phyloP scores from a whole-genome alignment of 495 filamentous ascomycete species.

The Chaetomium fimeti region DNA sequence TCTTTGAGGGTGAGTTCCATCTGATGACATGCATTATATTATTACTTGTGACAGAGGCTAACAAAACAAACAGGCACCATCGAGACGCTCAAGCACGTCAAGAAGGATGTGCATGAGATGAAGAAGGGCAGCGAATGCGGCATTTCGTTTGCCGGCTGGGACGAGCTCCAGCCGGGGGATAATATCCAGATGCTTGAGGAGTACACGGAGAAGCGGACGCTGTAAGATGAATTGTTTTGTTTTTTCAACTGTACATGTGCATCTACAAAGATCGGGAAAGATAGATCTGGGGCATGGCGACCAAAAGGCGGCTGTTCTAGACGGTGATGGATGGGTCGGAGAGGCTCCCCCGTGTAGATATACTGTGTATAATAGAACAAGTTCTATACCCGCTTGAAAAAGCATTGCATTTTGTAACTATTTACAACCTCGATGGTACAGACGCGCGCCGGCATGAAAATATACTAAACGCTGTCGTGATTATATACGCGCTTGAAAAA shows the following conservation, averaged over 20 bases:
- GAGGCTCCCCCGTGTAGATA: background rate
- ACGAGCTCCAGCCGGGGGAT: conserved; percentile 76
- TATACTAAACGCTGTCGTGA: conserved; percentile 30
- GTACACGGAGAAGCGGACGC: conserved; percentile 63
- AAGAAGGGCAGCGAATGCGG: conserved; percentile 91
- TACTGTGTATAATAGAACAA: conserved; percentile 16
- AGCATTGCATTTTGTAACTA: background rate
- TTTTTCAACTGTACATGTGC: background rate
- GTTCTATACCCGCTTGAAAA: background rate
- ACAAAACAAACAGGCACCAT: conserved; percentile 58
- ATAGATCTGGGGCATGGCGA: conserved; percentile 1
- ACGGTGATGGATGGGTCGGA: background rate
- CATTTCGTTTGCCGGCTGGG: conserved; percentile 78
- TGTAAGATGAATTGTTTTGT: conserved; percentile 46
- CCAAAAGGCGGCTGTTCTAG: background rate
- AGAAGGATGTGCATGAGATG: conserved; percentile 86
- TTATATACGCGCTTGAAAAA: background rate
- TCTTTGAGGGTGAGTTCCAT: conserved; percentile 73
- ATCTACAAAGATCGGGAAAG: conserved; percentile 10
- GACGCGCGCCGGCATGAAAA: conserved; percentile 35
- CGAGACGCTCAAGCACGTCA: conserved; percentile 79
- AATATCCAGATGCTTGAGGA: conserved; percentile 84
- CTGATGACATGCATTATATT: background rate
- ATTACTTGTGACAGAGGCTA: conserved; percentile 16
- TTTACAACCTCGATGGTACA: conserved; percentile 35